Conservation (phyloP, 192 early-diverging fungal genomes). For the Allomyces arbusculus region DNA sequence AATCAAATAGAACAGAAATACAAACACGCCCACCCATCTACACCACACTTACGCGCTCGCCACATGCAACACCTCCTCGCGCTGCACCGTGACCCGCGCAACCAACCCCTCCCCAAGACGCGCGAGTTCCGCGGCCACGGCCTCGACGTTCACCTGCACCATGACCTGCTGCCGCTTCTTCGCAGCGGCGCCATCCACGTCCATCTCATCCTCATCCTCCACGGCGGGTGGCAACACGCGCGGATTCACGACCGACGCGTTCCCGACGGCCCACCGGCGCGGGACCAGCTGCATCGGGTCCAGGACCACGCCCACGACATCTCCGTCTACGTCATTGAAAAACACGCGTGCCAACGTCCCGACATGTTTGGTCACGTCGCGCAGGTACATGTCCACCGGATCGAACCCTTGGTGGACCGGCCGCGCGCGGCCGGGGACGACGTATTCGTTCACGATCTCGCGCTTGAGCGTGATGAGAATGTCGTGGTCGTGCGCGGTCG, state of each 20-base stretch:
- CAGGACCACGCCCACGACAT: background rate
- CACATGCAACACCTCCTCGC: background rate
- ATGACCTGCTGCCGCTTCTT: background rate
- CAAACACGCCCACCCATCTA: too few species aligned
- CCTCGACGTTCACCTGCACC: background rate
- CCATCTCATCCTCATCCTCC: background rate
- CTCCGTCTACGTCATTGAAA: background rate
- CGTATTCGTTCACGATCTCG: background rate
- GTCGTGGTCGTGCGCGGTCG: background rate
- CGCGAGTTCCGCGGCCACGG: background rate
- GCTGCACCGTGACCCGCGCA: background rate
- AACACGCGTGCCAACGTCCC: background rate
- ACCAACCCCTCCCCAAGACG: background rate
- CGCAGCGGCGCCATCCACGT: background rate
- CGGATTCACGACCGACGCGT: background rate
- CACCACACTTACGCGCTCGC: too few species aligned
- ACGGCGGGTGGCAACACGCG: background rate
- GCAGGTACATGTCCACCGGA: background rate
- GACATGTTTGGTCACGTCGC: background rate
- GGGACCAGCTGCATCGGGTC: background rate
- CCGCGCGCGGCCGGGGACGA: background rate
- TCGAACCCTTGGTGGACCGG: background rate
- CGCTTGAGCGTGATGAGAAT: background rate
- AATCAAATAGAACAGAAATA: too few species aligned
- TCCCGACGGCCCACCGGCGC: background rate